A percentile compares a stretch with the other conserved stretches of the same genome.
These are phyloP conservation scores for Epipyxis sp. DNA, from an alignment of 108 stramenopile genomes.

Conservation along the genomic window DNA sequence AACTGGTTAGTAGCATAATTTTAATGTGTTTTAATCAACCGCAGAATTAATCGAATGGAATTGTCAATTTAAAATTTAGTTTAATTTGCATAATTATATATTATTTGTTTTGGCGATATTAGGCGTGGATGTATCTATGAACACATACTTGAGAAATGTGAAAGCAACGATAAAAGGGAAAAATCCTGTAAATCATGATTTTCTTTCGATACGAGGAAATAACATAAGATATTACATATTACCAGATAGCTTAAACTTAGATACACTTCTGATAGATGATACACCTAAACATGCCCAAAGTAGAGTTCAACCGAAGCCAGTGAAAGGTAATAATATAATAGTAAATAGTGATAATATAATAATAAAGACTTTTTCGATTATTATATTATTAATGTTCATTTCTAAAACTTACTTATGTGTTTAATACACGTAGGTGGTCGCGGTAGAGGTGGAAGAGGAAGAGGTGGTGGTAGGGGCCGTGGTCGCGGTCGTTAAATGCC, in stretches of 20 bases:
- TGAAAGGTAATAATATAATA: conserved; percentile 44
- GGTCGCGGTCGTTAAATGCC: conserved; percentile 34
- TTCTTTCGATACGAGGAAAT: conserved; percentile 67
- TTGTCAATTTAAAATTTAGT: too few relatives aligned
- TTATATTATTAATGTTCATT: too few relatives aligned
- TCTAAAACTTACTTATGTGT: too few relatives aligned
- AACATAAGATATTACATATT: conserved; percentile 88
- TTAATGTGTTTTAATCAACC: neutral
- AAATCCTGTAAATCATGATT: conserved; percentile 31
- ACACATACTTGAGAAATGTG: conserved; percentile 92
- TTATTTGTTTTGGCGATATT: neutral
- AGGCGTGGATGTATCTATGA: conserved; percentile 96
- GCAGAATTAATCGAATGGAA: too few relatives aligned
- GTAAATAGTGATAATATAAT: neutral
- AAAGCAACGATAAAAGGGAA: conserved; percentile 75
- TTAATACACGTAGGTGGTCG: too few relatives aligned
- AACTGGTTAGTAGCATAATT: conserved; percentile 61
- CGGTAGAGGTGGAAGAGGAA: conserved; percentile 33
- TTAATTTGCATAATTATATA: neutral
- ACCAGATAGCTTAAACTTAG: conserved; percentile 94
- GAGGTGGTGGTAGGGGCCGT: conserved; percentile 43
- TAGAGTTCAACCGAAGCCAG: conserved; percentile 44
- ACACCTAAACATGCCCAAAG: conserved; percentile 70
- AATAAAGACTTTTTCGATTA: too few relatives aligned
- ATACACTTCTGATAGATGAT: conserved; percentile 93